These are phyloP conservation scores for Saturnispora sekii DNA, from an alignment of 805 yeast genomes.

Conservation along the genomic window DNA sequence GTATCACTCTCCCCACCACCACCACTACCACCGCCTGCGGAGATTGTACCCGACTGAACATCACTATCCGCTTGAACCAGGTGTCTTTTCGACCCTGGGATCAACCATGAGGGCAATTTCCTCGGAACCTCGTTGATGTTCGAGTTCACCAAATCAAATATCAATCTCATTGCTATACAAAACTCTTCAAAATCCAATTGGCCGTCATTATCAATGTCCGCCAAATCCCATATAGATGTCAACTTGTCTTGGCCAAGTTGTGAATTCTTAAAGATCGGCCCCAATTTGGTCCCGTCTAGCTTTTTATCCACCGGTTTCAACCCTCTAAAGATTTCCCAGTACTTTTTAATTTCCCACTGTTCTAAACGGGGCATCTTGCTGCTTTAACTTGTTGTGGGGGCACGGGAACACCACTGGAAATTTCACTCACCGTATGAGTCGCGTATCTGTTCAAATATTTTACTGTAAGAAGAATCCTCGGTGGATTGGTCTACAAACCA, in stretches of 20 bases:
- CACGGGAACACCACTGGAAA: not conserved
- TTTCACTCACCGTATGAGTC: too few species aligned
- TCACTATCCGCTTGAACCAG: conserved; percentile 79
- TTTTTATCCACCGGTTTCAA: conserved; percentile 73
- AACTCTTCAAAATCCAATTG: conserved; percentile 92
- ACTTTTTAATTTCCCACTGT: conserved; percentile 93
- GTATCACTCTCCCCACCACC: conserved; percentile 33
- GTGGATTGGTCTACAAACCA: not conserved
- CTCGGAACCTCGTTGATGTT: conserved; percentile 47
- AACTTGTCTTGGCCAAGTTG: conserved; percentile 70
- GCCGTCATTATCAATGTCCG: conserved; percentile 91
- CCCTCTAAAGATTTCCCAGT: conserved; percentile 96
- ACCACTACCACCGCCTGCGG: conserved; percentile 23
- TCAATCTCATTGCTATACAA: conserved; percentile 92
- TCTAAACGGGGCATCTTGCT: conserved; percentile 53
- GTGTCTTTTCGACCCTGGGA: conserved; percentile 84
- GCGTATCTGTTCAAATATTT: not conserved
- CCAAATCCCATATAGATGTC: conserved; percentile 79
- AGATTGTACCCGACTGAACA: conserved; percentile 24
- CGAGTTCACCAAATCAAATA: conserved; percentile 84
- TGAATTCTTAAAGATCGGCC: conserved; percentile 82
- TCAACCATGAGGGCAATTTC: conserved; percentile 80
- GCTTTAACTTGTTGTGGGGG: not conserved
- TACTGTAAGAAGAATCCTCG: not conserved
- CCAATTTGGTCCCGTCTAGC: conserved; percentile 75